phyloP scores from a whole-genome alignment of 73 alveolate genomes.

The Paramecium pentaurelia region DNA sequence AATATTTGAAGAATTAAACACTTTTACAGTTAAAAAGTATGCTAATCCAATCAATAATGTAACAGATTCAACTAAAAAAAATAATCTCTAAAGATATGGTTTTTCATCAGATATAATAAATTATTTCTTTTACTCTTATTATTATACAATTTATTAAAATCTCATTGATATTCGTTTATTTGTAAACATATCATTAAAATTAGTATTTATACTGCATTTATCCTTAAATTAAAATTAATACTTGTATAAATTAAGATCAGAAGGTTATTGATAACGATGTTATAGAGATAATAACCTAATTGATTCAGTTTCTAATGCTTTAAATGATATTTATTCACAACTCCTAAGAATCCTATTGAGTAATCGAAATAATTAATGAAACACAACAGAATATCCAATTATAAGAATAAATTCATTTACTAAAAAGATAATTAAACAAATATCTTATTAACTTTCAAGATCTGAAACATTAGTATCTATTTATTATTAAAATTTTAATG shows the following conservation, averaged over 20 bases:
- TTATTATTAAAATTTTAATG: not conserved
- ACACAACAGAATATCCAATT: not conserved
- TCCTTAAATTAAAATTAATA: not conserved
- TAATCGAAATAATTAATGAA: not conserved
- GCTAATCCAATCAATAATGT: not conserved
- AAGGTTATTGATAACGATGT: not conserved
- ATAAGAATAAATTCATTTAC: not conserved
- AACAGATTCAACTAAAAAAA: not conserved
- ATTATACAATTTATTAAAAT: not conserved
- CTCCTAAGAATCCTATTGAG: not conserved
- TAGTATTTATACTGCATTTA: not conserved
- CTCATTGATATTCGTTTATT: not conserved
- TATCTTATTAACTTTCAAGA: not conserved
- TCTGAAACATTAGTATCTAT: not conserved
- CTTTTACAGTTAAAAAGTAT: not conserved
- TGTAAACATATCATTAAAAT: not conserved
- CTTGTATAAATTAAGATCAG: conserved; percentile 14
- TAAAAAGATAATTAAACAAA: not conserved
- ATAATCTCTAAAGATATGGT: not conserved
- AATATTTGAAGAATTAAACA: not conserved
- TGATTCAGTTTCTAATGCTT: conserved; percentile 3
- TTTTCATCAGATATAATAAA: not conserved
- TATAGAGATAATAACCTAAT: not conserved
- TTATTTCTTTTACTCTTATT: not conserved
- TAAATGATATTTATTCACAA: not conserved